Conservation (phyloP, 257 asterid species). For the Nicotiana undulata region DNA sequence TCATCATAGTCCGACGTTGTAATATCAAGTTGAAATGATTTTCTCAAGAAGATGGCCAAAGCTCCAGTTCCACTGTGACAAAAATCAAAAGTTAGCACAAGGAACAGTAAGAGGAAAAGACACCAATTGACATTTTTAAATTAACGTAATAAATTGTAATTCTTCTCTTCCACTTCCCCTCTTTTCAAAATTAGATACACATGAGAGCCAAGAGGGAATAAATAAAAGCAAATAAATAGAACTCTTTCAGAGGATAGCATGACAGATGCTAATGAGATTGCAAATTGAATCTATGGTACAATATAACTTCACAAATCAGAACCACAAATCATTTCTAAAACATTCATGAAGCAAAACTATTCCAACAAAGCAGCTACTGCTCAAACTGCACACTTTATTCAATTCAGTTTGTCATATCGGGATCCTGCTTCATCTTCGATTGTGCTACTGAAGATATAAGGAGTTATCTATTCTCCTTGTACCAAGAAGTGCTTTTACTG, state of each 20-base stretch:
- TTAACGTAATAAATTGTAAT: no score
- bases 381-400: neutral
- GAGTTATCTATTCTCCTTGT: neutral
- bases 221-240: neutral
- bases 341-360: neutral
- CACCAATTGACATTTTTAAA: neutral
- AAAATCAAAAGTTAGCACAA: slow-evolving; percentile 13
- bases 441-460: neutral
- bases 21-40: slow-evolving; percentile 56
- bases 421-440: neutral
- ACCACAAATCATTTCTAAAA: neutral
- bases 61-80: slow-evolving; percentile 96
- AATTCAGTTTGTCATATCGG: neutral
- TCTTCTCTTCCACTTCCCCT: neutral
- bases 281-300: neutral
- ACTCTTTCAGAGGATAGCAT: neutral
- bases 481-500: neutral
- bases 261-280: neutral
- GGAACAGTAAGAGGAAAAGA: neutral
- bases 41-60: slow-evolving; percentile 70
- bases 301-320: neutral
- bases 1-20: slow-evolving; percentile 98
- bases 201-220: neutral
- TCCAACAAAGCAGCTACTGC: neutral
- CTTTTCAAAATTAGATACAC: neutral